Percentiles rank a stretch among this genome's conserved stretches.
Evolutionary conservation across 1,284 basidiomycete genomes (phyloP).

Genomic region (Hortiboletus rubellus): DNA sequence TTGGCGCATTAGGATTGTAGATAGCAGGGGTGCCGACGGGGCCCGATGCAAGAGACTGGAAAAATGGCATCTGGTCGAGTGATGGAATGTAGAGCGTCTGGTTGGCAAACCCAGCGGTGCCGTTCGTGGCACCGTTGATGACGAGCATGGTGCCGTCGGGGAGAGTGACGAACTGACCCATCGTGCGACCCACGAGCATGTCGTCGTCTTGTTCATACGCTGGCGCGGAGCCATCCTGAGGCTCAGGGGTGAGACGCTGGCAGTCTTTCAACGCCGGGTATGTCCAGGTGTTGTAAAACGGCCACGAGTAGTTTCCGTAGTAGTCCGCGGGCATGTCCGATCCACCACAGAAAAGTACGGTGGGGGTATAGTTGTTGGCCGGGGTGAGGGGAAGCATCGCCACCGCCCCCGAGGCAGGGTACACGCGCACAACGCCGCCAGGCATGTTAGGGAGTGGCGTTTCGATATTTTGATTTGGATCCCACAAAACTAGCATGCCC

Average conservation of each 20-base stretch:
- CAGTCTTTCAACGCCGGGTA: no score
- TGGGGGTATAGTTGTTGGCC: no score
- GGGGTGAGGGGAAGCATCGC: constrained; percentile 91
- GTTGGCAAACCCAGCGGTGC: constrained; percentile 59
- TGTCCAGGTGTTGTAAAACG: constrained; percentile 65
- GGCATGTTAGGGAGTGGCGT: constrained; percentile 64
- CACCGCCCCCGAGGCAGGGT: constrained; percentile 89
- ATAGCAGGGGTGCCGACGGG: constrained; percentile 71
- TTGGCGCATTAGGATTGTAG: constrained; percentile 66
- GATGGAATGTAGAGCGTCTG: constrained; percentile 46
- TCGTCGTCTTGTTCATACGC: constrained; percentile 70
- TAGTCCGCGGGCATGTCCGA: no score
- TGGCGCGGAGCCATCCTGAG: constrained; percentile 51
- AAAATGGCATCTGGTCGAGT: constrained; percentile 56
- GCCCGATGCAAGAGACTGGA: constrained; percentile 57
- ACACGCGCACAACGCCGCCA: constrained; percentile 72
- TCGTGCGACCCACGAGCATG: constrained; percentile 71
- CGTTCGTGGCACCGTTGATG: constrained; percentile 78
- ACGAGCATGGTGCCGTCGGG: constrained; percentile 77
- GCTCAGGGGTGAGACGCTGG: no score
- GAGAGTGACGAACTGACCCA: constrained; percentile 83
- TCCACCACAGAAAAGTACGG: no score
- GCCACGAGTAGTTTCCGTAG: constrained; percentile 67
- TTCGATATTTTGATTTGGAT: constrained; percentile 59
- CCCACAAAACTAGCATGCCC: constrained; percentile 55